A percentile compares a stretch with the other conserved stretches of the same genome.
Conservation (phyloP, 139 green algal species). For the Picochlorum sp. region DNA sequence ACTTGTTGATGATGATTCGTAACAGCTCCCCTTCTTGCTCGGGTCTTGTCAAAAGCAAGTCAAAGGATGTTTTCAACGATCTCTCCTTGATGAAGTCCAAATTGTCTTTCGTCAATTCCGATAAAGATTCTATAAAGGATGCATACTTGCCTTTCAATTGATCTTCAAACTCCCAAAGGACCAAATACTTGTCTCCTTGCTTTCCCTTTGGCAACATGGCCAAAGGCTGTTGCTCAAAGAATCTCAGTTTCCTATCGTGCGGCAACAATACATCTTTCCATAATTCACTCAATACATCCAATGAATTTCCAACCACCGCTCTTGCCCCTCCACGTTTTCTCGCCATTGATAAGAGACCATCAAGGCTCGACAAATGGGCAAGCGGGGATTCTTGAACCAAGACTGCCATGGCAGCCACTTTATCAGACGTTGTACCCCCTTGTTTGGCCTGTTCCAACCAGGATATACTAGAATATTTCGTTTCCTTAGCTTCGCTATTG, state of each 20-base stretch:
- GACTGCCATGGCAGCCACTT: slow-evolving; percentile 78
- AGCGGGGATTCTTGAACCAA: slow-evolving; percentile 63
- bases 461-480: slow-evolving; percentile 32
- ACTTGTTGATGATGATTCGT: slow-evolving; percentile 81
- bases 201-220: slow-evolving; percentile 24
- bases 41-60: slow-evolving; percentile 35
- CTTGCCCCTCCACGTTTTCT: slow-evolving; percentile 45
- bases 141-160: slow-evolving; percentile 65
- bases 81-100: slow-evolving; percentile 77
- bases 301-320: slow-evolving; percentile 25
- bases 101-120: slow-evolving; percentile 60
- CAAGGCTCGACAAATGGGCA: slow-evolving; percentile 62
- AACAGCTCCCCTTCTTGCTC: slow-evolving; percentile 61
- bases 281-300: slow-evolving; percentile 72
- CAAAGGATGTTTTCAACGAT: slow-evolving; percentile 37
- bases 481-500: slow-evolving; percentile 40
- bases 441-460: slow-evolving; percentile 67
- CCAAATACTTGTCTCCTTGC: slow-evolving; percentile 45
- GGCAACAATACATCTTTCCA: slow-evolving; percentile 68
- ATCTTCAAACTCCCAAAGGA: slow-evolving; percentile 79
- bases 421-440: slow-evolving; percentile 59
- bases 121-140: slow-evolving; percentile 52
- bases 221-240: slow-evolving; percentile 43
- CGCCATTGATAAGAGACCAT: slow-evolving; percentile 59
- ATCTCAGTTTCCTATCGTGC: slow-evolving; percentile 70